phyloP scores from a whole-genome alignment of 768 basidiomycete genomes.

The Mrakia gelida region DNA sequence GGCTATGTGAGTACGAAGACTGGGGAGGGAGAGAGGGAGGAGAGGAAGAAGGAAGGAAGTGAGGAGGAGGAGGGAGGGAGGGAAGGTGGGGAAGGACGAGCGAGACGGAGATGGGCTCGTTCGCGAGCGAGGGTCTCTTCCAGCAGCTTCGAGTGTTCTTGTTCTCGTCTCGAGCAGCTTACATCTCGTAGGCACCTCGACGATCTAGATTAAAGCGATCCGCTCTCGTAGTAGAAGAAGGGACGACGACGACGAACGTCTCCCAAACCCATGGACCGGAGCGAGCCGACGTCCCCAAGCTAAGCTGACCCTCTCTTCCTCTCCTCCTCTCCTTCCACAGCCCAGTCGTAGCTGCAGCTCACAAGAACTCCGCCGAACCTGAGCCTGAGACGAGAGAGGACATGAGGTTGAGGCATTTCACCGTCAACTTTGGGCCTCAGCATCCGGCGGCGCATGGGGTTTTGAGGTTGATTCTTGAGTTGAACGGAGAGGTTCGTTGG shows the following conservation, averaged over 20 bases:
- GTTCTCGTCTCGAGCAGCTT: too few relatives aligned
- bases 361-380: not conserved
- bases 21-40: not conserved
- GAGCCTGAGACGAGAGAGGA: constrained; percentile 53
- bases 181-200: too few relatives aligned
- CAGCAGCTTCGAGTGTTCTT: too few relatives aligned
- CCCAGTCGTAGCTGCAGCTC: not conserved
- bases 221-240: too few relatives aligned
- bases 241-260: too few relatives aligned
- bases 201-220: too few relatives aligned
- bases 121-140: not conserved
- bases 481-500: constrained; percentile 81
- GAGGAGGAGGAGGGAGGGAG: not conserved
- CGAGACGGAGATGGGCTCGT: not conserved
- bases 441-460: constrained; percentile 99
- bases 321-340: not conserved
- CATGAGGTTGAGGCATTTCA: constrained; percentile 85
- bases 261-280: not conserved
- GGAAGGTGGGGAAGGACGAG: not conserved
- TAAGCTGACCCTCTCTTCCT: too few relatives aligned
- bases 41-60: not conserved
- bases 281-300: not conserved
- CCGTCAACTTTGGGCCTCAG: constrained; percentile 97
- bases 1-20: not conserved
- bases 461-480: constrained; percentile 89